These are phyloP conservation scores for Russula sp. DNA, from an alignment of 768 basidiomycete species.

Conservation along the genomic window DNA sequence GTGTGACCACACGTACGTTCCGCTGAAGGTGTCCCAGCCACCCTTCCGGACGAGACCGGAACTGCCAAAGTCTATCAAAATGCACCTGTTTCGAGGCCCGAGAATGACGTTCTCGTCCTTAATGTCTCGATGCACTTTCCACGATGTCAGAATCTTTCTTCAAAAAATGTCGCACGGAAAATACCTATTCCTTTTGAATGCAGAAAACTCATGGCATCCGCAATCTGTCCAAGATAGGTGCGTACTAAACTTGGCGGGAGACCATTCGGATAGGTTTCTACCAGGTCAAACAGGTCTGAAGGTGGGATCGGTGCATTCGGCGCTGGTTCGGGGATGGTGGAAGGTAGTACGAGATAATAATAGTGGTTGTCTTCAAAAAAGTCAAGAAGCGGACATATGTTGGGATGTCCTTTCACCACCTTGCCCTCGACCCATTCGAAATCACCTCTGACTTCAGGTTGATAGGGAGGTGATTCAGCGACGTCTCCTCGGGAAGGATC, in stretches of 20 bases:
- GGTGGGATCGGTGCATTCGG: slow-evolving; percentile 54
- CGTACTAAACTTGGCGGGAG: slow-evolving; percentile 71
- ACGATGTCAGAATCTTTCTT: slow-evolving; percentile 14
- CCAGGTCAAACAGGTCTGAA: slow-evolving; percentile 92
- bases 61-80: slow-evolving; percentile 97
- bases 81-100: slow-evolving; percentile 74
- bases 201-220: slow-evolving; percentile 85
- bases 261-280: slow-evolving; percentile 85
- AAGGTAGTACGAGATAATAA: slow-evolving; percentile 91
- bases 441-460: slow-evolving; percentile 32
- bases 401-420: slow-evolving; percentile 84
- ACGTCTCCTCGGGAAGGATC: slow-evolving; percentile 58
- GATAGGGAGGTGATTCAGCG: slow-evolving; percentile 18
- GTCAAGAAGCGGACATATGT: slow-evolving; percentile 90
- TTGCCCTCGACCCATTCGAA: slow-evolving; percentile 67
- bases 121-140: slow-evolving; percentile 87
- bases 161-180: slow-evolving; percentile 1
- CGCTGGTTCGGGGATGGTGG: slow-evolving; percentile 56
- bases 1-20: slow-evolving; percentile 62
- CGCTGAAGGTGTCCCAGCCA: slow-evolving; percentile 89
- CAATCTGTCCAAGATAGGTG: slow-evolving; percentile 89
- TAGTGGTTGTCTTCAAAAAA: slow-evolving; percentile 97
- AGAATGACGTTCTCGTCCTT: slow-evolving; percentile 97
- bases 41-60: slow-evolving; percentile 78
- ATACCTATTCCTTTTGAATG: slow-evolving; percentile 89